Base-by-base conservation (phyloP, 2,329 filamentous ascomycete species). In the Grosmannia huntii region DNA sequence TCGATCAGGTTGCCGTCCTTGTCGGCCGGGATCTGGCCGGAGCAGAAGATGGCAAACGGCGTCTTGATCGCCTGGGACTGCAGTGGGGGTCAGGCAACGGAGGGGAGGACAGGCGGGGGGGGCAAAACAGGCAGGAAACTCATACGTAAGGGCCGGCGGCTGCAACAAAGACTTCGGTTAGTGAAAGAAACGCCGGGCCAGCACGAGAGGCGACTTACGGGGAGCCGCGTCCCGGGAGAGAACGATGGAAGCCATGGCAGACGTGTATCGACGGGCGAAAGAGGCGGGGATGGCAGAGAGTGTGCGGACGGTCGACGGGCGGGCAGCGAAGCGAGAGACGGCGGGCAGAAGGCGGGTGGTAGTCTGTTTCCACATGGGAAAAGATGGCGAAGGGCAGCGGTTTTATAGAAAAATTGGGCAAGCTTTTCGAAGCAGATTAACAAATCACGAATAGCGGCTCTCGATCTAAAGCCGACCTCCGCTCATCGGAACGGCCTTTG, bases 11-110 rank as follows among this genome's bases (percentile, higher is more conserved):
- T 76, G 62, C 81, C 82, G 58, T 77, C 71, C 59, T 77, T 72
- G 62, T 80, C 81, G 62, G 79, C 74, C 60, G 89, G 90, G 68
- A 95, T 91, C 72, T 71, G 82, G 59, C 83, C 83, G 14, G 83
- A 85, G 75, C 80, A 83, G 75, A 84, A 85, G 72, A 86, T 83
- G 68, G 81, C 79, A 57, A 74, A 76, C 25, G 81, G 76, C 60
- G 83, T 85, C 74, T 84, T 84, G 72, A 85, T 80, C 66, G 82
- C 83, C 68, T 85, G 83, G 63, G 82, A 64, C 64, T 65, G 61
- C 5, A 31, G 55, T 33, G 25, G 48, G 16, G 28, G 56, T 48
- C 10, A 52, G 51, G 21, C 23, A 41, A 50, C 19, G 21, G 23
- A 21, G 23, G 3, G 38, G 14, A 9, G 16, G 27, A 9, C 41